phyloP scores from a whole-genome alignment of 768 basidiomycete species.

The Boletus tomentosulus region DNA sequence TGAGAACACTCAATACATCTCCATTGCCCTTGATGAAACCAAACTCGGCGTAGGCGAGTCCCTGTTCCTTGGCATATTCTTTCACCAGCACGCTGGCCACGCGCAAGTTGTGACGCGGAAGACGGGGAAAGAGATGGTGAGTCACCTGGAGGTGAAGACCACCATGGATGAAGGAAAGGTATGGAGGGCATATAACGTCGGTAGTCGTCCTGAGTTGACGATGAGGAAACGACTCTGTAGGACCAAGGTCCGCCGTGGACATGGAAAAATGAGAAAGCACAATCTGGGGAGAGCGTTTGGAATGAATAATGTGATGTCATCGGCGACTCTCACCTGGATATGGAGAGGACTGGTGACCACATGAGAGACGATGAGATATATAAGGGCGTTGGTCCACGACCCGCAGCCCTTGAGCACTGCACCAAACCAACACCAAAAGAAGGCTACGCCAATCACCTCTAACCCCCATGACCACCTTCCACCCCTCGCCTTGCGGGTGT shows the following conservation, averaged over 20 bases:
- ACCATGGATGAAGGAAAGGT: slow-evolving; percentile 87
- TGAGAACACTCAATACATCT: slow-evolving; percentile 79
- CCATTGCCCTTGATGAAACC: slow-evolving; percentile 83
- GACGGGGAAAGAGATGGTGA: slow-evolving; percentile 93
- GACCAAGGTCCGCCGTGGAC: slow-evolving; percentile 89
- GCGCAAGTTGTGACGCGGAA: slow-evolving; percentile 89
- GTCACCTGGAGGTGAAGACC: slow-evolving; percentile 98
- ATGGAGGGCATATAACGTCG: slow-evolving; percentile 84
- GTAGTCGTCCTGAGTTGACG: slow-evolving; percentile 97
- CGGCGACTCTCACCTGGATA: slow-evolving; percentile 63
- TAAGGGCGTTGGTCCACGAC: slow-evolving; percentile 61
- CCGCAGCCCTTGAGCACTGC: slow-evolving; percentile 66
- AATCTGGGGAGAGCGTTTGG: slow-evolving; percentile 47
- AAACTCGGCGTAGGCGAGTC: slow-evolving; percentile 86
- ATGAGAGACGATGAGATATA: slow-evolving; percentile 82
- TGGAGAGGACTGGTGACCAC: slow-evolving; percentile 87
- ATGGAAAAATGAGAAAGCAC: slow-evolving; percentile 97
- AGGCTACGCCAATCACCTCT: slow-evolving; percentile 70
- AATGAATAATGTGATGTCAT: slow-evolving; percentile 2
- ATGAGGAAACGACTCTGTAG: slow-evolving; percentile 85
- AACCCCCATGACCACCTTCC: slow-evolving; percentile 75
- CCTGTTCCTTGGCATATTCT: slow-evolving; percentile 81
- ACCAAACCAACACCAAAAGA: slow-evolving; percentile 90
- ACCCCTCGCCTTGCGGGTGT: slow-evolving; percentile 59
- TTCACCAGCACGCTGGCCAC: slow-evolving; percentile 82